These are phyloP conservation scores for Meira nashicola DNA, from an alignment of 1,284 basidiomycete genomes.

Conservation along the genomic window DNA sequence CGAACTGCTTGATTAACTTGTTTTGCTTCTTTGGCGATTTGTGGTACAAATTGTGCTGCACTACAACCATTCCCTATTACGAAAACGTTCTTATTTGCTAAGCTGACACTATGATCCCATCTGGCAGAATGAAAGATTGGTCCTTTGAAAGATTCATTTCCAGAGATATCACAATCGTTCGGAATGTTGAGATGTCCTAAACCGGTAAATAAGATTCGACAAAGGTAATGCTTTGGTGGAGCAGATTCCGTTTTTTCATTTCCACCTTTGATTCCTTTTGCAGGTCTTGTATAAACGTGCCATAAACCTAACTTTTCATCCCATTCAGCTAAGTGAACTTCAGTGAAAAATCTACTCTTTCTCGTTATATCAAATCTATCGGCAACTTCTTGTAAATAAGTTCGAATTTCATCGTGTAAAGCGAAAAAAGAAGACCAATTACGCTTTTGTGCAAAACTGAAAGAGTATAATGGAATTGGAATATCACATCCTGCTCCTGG, in stretches of 20 bases:
- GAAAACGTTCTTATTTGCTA: conserved; percentile 50
- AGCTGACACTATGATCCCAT: conserved; percentile 49
- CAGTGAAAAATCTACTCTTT: conserved; percentile 37
- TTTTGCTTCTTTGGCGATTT: conserved; percentile 21
- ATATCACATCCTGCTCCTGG: conserved; percentile 48
- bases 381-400: conserved; percentile 39
- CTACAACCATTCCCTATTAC: conserved; percentile 51
- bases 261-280: conserved; percentile 9
- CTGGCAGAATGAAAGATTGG: conserved; percentile 51
- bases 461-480: conserved; percentile 49
- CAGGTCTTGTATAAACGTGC: conserved; percentile 34
- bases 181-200: conserved; percentile 40
- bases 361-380: conserved; percentile 30
- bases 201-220: conserved; percentile 42
- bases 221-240: conserved; percentile 36
- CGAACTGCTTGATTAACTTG: conserved; percentile 23
- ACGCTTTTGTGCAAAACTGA: conserved; percentile 43
- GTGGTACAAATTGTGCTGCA: conserved; percentile 36
- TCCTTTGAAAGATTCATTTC: conserved; percentile 43
- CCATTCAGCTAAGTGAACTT: conserved; percentile 35
- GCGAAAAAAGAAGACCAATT: conserved; percentile 45
- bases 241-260: conserved; percentile 13
- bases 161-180: conserved; percentile 40
- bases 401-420: conserved; percentile 37
- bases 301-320: conserved; percentile 42